Conservation (phyloP, 2,329 filamentous ascomycete genomes). For the Chaetomium globosum region DNA sequence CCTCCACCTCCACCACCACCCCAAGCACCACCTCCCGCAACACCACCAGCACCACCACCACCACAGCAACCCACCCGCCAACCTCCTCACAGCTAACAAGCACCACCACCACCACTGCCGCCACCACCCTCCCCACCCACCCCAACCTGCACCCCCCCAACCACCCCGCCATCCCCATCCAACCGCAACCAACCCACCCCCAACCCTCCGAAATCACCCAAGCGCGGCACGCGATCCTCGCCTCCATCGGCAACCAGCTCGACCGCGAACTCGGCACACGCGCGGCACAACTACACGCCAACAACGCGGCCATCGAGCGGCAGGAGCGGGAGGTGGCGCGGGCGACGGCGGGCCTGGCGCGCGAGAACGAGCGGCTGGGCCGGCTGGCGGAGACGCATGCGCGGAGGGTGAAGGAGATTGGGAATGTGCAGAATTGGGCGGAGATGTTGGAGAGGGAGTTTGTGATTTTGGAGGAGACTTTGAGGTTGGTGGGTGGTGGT, state of each 20-base stretch:
- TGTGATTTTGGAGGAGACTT: conserved; percentile 64
- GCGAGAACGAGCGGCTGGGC: conserved; percentile 67
- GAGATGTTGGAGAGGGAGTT: conserved; percentile 75
- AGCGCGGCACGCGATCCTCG: conserved; percentile 62
- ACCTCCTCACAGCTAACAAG: neutral
- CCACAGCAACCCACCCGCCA: neutral
- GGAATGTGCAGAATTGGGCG: conserved; percentile 84
- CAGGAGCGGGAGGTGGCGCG: conserved; percentile 68
- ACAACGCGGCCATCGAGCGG: conserved; percentile 63
- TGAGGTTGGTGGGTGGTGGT: conserved; percentile 52
- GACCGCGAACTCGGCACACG: conserved; percentile 69
- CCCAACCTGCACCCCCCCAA: neutral
- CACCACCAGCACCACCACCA: conserved; percentile 6
- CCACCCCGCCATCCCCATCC: neutral
- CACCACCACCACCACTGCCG: neutral
- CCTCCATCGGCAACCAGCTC: conserved; percentile 68
- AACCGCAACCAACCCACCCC: neutral
- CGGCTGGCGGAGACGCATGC: conserved; percentile 65
- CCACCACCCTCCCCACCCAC: conserved; percentile 1
- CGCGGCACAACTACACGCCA: conserved; percentile 69
- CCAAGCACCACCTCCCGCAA: neutral
- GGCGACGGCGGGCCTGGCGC: conserved; percentile 61
- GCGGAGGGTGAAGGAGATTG: conserved; percentile 72
- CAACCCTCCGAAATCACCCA: conserved; percentile 53
- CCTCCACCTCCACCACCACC: neutral